Conservation (phyloP, 176 grass and related monocot species). For the Hsuehochloa calcarea region DNA sequence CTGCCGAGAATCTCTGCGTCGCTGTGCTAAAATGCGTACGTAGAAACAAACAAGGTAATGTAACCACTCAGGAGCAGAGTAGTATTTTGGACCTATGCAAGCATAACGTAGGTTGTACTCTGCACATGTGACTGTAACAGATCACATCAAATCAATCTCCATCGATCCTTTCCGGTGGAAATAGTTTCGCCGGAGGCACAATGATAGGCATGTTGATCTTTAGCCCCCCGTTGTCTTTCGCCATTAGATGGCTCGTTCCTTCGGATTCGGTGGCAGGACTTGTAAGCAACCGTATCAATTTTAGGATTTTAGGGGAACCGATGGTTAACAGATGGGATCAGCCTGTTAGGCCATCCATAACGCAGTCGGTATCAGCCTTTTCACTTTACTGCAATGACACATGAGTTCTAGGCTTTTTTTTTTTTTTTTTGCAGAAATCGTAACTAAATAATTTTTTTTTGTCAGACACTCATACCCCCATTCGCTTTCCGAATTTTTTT, state of each 20-base stretch:
- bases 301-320: too few species aligned
- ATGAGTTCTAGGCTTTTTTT: too few species aligned
- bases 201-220: constrained; percentile 3
- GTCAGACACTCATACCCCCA: too few species aligned
- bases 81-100: not conserved
- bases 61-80: not conserved
- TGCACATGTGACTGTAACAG: constrained; percentile 1
- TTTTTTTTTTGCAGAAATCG: too few species aligned
- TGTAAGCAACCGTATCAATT: too few species aligned
- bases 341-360: too few species aligned
- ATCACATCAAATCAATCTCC: constrained; percentile 20
- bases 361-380: too few species aligned
- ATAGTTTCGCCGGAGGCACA: constrained; percentile 8
- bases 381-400: too few species aligned
- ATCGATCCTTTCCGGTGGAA: not conserved
- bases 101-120: not conserved
- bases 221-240: not conserved
- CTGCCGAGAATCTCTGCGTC: not conserved
- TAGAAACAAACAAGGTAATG: not conserved
- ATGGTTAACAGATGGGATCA: too few species aligned
- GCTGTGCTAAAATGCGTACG: not conserved
- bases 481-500: too few species aligned
- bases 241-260: constrained; percentile 1
- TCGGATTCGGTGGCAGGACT: too few species aligned
- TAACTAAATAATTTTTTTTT: too few species aligned